Conservation (phyloP, 1,284 basidiomycete species). For the Tetrapyrgos nigripes region DNA sequence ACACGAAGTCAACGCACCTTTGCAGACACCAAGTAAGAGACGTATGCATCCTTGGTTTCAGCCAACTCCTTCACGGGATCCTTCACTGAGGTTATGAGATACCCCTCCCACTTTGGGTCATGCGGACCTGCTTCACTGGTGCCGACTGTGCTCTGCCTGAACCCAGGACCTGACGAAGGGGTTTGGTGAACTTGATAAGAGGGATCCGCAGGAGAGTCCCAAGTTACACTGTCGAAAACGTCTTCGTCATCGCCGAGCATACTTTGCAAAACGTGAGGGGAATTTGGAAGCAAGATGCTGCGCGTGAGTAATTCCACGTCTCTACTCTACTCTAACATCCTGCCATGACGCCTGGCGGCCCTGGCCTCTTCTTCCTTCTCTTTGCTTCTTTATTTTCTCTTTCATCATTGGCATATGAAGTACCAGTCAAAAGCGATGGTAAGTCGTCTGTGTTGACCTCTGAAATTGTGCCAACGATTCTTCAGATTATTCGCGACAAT, state of each 20-base stretch:
- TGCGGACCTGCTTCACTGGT: constrained; percentile 65
- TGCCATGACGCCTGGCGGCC: constrained; percentile 11
- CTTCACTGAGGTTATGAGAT: constrained; percentile 84
- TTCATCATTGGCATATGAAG: constrained; percentile 58
- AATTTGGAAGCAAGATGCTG: not conserved
- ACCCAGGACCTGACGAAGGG: constrained; percentile 67
- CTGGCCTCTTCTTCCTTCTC: not conserved
- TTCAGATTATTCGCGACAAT: constrained; percentile 81
- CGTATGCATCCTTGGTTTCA: constrained; percentile 95
- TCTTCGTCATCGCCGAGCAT: constrained; percentile 86
- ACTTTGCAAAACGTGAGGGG: constrained; percentile 6
- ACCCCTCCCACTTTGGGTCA: constrained; percentile 90
- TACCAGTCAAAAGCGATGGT: constrained; percentile 67
- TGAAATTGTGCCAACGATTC: constrained; percentile 14
- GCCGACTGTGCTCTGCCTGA: constrained; percentile 76
- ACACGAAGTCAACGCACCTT: constrained; percentile 63
- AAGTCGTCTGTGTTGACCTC: constrained; percentile 13
- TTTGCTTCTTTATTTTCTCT: constrained; percentile 15
- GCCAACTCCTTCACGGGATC: constrained; percentile 96
- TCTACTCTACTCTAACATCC: constrained; percentile 12
- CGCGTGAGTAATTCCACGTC: constrained; percentile 9
- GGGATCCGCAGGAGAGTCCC: constrained; percentile 74
- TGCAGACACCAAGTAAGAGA: constrained; percentile 92
- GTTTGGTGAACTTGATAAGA: constrained; percentile 51
- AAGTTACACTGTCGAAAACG: constrained; percentile 86